Evolutionary conservation across 768 basidiomycete genomes (phyloP).

Genomic region (Daedaleopsis sinensis): DNA sequence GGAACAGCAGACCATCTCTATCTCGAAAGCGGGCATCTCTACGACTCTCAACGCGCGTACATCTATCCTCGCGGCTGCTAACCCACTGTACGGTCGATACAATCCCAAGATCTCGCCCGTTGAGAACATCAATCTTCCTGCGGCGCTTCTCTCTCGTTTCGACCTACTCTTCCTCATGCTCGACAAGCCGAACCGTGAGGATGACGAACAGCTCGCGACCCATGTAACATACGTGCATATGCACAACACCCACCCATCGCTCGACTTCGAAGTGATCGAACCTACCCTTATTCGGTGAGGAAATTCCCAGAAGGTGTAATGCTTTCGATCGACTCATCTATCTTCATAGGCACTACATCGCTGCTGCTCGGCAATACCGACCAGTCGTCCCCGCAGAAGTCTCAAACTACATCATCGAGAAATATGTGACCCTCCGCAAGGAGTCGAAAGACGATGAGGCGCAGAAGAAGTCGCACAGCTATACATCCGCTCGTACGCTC

Average conservation of each 20-base stretch:
- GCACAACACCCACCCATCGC: conserved; percentile 86
- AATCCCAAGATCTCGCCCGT: conserved; percentile 97
- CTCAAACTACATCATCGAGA: conserved; percentile 91
- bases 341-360: conserved; percentile 84
- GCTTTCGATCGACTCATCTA: neutral
- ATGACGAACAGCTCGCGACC: conserved; percentile 93
- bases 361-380: conserved; percentile 82
- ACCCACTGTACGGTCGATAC: conserved; percentile 97
- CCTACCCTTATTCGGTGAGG: conserved; percentile 86
- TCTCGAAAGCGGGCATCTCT: conserved; percentile 98
- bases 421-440: conserved; percentile 95
- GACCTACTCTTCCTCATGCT: conserved; percentile 96
- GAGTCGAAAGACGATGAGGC: conserved; percentile 89
- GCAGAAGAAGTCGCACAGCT: conserved; percentile 86
- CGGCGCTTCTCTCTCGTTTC: conserved; percentile 94
- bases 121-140: conserved; percentile 98
- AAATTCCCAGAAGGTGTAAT: neutral
- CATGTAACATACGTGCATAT: conserved; percentile 99
- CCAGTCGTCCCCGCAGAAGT: conserved; percentile 90
- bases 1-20: conserved; percentile 99
- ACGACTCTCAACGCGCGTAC: conserved; percentile 98
- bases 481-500: conserved; percentile 95
- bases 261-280: conserved; percentile 83
- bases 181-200: conserved; percentile 93
- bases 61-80: conserved; percentile 96